Conservation (phyloP, 2,329 filamentous ascomycete species). For the Fusarium coffeatum region DNA sequence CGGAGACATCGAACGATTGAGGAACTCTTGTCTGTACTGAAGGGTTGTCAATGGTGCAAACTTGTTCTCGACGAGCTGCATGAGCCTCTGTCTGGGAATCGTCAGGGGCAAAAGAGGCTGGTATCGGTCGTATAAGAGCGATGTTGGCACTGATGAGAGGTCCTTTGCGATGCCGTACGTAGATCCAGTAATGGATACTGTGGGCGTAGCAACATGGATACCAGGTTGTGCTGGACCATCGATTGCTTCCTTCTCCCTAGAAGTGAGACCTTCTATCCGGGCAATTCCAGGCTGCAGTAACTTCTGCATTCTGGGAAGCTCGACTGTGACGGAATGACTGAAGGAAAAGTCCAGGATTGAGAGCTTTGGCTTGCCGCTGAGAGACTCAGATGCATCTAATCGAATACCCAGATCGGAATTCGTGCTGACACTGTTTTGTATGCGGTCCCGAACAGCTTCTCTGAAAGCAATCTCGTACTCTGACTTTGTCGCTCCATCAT, state of each 20-base stretch:
- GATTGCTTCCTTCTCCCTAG: slow-evolving; percentile 18
- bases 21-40: slow-evolving; percentile 56
- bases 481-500: slow-evolving; percentile 33
- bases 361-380: slow-evolving; percentile 20
- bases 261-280: slow-evolving; percentile 40
- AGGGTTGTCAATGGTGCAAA: slow-evolving; percentile 54
- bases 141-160: slow-evolving; percentile 47
- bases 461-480: slow-evolving; percentile 37
- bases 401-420: slow-evolving; percentile 55
- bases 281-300: slow-evolving; percentile 44
- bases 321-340: slow-evolving; percentile 53
- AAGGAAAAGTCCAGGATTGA: slow-evolving; percentile 55
- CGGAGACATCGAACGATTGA: slow-evolving; percentile 31
- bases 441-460: slow-evolving; percentile 34
- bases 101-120: slow-evolving; percentile 54
- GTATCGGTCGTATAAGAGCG: slow-evolving; percentile 53
- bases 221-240: slow-evolving; percentile 22
- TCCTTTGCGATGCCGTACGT: slow-evolving; percentile 53
- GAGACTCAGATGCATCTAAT: slow-evolving; percentile 47
- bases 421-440: slow-evolving; percentile 44
- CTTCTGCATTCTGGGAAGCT: slow-evolving; percentile 49
- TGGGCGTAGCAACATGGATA: slow-evolving; percentile 47
- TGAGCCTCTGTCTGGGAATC: slow-evolving; percentile 51
- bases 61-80: slow-evolving; percentile 54
- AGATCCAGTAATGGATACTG: slow-evolving; percentile 54